Evolutionary conservation across 2,329 filamentous ascomycete genomes (phyloP).

Genomic region (Xylariaceae sp.): DNA sequence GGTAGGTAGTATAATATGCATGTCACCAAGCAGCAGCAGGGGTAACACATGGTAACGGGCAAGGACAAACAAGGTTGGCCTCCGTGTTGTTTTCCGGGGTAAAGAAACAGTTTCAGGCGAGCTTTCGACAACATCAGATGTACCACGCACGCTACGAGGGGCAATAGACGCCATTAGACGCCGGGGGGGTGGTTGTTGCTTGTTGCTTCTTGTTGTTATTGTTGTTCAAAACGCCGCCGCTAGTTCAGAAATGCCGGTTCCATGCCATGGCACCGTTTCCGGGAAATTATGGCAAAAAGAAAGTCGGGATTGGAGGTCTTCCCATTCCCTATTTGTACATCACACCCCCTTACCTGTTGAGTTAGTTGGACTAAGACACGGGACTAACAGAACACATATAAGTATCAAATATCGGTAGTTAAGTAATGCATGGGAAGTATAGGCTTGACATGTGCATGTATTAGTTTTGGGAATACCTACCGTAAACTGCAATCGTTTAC

Average conservation of each 20-base stretch:
- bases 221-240: not conserved
- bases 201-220: too few relatives aligned
- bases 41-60: conserved; percentile 37
- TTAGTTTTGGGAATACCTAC: not conserved
- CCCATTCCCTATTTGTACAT: too few relatives aligned
- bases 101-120: conserved; percentile 15
- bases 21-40: conserved; percentile 34
- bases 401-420: too few relatives aligned
- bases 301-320: not conserved
- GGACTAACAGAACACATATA: not conserved
- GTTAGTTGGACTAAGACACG: not conserved
- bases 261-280: not conserved
- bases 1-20: conserved; percentile 25
- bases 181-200: too few relatives aligned
- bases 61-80: conserved; percentile 24
- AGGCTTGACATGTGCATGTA: conserved; percentile 11
- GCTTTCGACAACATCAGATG: conserved; percentile 4
- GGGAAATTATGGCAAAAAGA: not conserved
- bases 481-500: not conserved
- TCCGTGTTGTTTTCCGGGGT: conserved; percentile 21
- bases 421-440: not conserved
- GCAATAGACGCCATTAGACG: conserved; percentile 1
- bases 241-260: not conserved
- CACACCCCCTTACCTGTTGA: not conserved
- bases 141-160: not conserved